Evolutionary conservation across 257 asterid genomes (phyloP), one percentile per base, ranked within the genome.

Genomic region (Catharanthus roseus): DNA sequence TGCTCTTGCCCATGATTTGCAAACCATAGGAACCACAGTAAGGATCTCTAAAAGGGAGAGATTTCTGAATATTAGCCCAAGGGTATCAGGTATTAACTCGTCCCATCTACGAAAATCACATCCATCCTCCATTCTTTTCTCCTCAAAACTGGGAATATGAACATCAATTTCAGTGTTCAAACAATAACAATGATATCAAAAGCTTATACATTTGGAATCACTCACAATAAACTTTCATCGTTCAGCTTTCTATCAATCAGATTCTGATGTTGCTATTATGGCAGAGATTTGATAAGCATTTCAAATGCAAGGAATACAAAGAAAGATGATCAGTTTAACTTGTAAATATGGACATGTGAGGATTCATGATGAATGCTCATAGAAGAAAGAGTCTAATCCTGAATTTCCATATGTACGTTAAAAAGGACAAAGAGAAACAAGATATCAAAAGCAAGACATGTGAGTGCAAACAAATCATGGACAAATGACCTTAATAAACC

Each of bases 1-100:
- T 16, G 87, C 96, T 75, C 75, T 86, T 16, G 74, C 77, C 98
- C 97, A 93, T 33, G 98, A 93, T 74, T 89, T 90, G 81, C 97
- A 89, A 53, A 93, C 97, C 64, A 81, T 83, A 13, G 97, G 96
- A 26, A 89, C 96, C 28, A 89, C 83, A 18, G 96, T 87, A 36
- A 93, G 84, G 24, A 86, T 77, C 84, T 93, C 97, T 4, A 33
- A 58, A 29, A 93, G 80, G 19, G 96, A 51, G 19, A 93, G 93
- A 69, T 86, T 86, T 80, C 86, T 80, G 84, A 93, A 93, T 78
- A 93, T 93, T 57, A 87, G 72, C 44, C 97, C 98, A 26, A 93
- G 89, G 18, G 93, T 87, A 83, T 93, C 97, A 18, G 96, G 97
- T 67, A 90, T 72, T 74, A 93, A 75, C 70, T 93, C 97, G 63